Conservation (phyloP, 83 land plant genomes). For the Thuja plicata region DNA sequence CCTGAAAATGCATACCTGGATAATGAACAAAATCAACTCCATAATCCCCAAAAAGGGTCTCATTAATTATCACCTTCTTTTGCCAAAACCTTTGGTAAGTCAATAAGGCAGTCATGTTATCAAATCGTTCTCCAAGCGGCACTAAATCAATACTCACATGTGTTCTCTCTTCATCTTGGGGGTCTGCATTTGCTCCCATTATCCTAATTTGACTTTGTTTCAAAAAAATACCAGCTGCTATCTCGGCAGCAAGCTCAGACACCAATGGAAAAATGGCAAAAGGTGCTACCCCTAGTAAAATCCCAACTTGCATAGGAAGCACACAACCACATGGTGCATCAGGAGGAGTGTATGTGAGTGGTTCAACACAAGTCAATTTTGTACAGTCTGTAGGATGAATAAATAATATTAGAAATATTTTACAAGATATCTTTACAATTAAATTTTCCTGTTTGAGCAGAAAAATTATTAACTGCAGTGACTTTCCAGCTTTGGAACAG, state of each 20-base stretch:
- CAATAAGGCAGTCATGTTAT: slow-evolving; percentile 57
- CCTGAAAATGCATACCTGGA: slow-evolving; percentile 59
- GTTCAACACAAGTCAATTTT: slow-evolving; percentile 53
- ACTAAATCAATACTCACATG: slow-evolving; percentile 61
- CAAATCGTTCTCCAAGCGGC: slow-evolving; percentile 79
- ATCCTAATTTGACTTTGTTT: slow-evolving; percentile 77
- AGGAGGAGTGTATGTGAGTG: slow-evolving; percentile 57
- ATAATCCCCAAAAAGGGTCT: slow-evolving; percentile 68
- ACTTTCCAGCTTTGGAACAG: neutral
- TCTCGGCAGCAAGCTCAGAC: slow-evolving; percentile 60
- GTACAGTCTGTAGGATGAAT: slow-evolving; percentile 46
- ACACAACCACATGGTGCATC: slow-evolving; percentile 89
- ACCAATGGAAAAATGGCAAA: slow-evolving; percentile 56
- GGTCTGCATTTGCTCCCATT: slow-evolving; percentile 65
- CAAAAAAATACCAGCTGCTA: slow-evolving; percentile 66
- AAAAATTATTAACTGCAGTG: neutral
- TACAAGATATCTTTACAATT: neutral
- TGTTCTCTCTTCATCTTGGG: slow-evolving; percentile 52
- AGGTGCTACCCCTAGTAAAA: slow-evolving; percentile 54
- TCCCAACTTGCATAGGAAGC: slow-evolving; percentile 64
- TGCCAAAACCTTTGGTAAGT: slow-evolving; percentile 56
- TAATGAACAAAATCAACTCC: slow-evolving; percentile 55
- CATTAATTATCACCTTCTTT: slow-evolving; percentile 60
- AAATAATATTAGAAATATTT: slow-evolving; percentile 4
- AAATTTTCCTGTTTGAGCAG: neutral